Base-by-base conservation (phyloP, 139 green algal species). In the Chlorella sp. region DNA sequence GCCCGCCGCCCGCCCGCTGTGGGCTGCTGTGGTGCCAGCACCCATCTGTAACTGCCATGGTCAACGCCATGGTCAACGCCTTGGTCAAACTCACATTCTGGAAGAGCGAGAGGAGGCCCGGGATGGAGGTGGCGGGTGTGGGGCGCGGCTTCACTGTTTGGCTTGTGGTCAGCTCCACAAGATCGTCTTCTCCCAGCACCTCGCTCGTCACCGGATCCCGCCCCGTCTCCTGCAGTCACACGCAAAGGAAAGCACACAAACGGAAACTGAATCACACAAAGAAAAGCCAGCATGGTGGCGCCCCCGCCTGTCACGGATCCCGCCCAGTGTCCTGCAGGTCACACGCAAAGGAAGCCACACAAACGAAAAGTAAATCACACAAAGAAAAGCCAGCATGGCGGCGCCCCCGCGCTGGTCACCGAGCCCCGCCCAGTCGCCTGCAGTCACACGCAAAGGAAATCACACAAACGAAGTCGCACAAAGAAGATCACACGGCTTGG, bases 21-120 rank as follows among this genome's bases (percentile, higher is more conserved):
- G 48, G 48, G 48, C n/a, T 57, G n/a, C n/a, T 1, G 16, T 81
- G n/a, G 26, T 81, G 68, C 32, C 76, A 28, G 36, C 26, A 81
- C n/a, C 14, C 76, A 48, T 9, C 18, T 22, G 34, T 12, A n/a
- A n/a, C 36, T 7, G 4, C 15, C 76, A 5, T 22, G 32, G 5
- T 42, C 76, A 32, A 12, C 34, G 18, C 32, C 76, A 42, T 32
- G 76, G 15, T 22, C 15, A 9, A 18, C 9, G 24, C 39, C 71
- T 4, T 15, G 22, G 71, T 5, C 66, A 76, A 21, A 87, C 95
- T 81, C 71, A 97, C 95, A 88, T 99, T 98, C 40, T 99, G 98
- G 40, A 99, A 98, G 22, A 98, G 84, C 19, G 91, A 92, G 24
- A 99, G 93, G 79, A 99, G 90, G 64, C 98, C 98, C 16, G 98